Conservation (phyloP, 768 basidiomycete genomes). For the Xerocomus potaroensis region DNA sequence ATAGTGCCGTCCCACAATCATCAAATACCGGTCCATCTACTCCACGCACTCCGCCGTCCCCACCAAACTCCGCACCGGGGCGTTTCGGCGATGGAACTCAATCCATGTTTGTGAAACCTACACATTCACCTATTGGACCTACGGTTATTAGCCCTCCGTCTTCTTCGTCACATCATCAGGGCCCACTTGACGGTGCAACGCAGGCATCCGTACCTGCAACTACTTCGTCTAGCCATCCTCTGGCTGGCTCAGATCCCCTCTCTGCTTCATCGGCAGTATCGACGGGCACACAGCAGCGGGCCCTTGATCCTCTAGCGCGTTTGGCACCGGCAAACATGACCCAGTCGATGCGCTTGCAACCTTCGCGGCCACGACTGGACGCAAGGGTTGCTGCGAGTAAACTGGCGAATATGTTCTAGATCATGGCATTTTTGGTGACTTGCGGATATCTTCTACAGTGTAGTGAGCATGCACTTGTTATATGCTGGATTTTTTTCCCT, state of each 20-base stretch:
- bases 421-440: not conserved
- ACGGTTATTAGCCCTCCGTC: conserved; percentile 33
- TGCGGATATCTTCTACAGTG: conserved; percentile 4
- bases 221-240: conserved; percentile 12
- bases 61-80: conserved; percentile 44
- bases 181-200: conserved; percentile 10
- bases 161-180: conserved; percentile 27
- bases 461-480: conserved; percentile 5
- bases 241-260: conserved; percentile 15
- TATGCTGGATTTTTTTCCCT: conserved; percentile 24
- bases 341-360: conserved; percentile 66
- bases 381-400: conserved; percentile 85
- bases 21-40: conserved; percentile 46
- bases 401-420: conserved; percentile 82
- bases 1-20: conserved; percentile 40
- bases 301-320: conserved; percentile 62
- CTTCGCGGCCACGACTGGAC: conserved; percentile 72
- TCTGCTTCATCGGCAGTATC: conserved; percentile 5
- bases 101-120: conserved; percentile 71
- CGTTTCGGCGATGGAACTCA: conserved; percentile 70
- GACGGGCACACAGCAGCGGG: conserved; percentile 27
- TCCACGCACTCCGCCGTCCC: conserved; percentile 20
- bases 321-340: conserved; percentile 62
- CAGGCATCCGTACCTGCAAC: conserved; percentile 7
- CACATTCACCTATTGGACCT: conserved; percentile 35